Evolutionary conservation across 148 eudicot species (phyloP).

Genomic region (Fagopyrum tataricum): DNA sequence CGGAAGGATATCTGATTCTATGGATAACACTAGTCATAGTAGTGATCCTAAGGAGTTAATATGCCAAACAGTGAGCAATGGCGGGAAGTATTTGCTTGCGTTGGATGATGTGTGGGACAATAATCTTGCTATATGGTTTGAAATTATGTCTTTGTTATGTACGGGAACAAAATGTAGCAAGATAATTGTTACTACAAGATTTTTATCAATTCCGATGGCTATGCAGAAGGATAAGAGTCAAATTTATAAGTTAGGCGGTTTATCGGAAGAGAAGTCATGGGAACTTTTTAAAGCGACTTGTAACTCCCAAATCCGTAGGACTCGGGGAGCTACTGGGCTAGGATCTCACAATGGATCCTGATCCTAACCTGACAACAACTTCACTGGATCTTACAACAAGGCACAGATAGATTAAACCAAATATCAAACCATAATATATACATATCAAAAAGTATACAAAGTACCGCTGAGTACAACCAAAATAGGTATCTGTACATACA

Average conservation of each 20-base stretch:
- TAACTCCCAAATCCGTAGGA: too few relatives aligned
- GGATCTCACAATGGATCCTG: too few relatives aligned
- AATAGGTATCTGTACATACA: too few relatives aligned
- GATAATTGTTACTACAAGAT: conserved; percentile 1
- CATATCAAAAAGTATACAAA: too few relatives aligned
- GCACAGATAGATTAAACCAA: too few relatives aligned
- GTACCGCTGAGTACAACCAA: too few relatives aligned
- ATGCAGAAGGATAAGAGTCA: not conserved
- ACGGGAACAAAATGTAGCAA: not conserved
- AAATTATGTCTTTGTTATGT: not conserved
- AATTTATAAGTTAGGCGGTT: conserved; percentile 13
- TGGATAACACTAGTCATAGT: not conserved
- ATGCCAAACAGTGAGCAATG: not conserved
- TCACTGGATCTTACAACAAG: too few relatives aligned
- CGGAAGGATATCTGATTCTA: not conserved
- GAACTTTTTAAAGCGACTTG: not conserved
- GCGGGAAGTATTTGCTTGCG: conserved; percentile 12
- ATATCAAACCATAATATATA: too few relatives aligned
- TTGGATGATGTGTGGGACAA: conserved; percentile 22
- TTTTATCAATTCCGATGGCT: not conserved
- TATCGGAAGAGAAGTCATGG: conserved; percentile 26
- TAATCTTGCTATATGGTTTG: not conserved
- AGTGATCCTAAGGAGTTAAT: not conserved
- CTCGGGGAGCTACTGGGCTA: too few relatives aligned
- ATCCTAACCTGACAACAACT: too few relatives aligned